These are phyloP conservation scores for Lobosporangium transversale DNA, from an alignment of 192 early-diverging fungal species.

Conservation along the genomic window DNA sequence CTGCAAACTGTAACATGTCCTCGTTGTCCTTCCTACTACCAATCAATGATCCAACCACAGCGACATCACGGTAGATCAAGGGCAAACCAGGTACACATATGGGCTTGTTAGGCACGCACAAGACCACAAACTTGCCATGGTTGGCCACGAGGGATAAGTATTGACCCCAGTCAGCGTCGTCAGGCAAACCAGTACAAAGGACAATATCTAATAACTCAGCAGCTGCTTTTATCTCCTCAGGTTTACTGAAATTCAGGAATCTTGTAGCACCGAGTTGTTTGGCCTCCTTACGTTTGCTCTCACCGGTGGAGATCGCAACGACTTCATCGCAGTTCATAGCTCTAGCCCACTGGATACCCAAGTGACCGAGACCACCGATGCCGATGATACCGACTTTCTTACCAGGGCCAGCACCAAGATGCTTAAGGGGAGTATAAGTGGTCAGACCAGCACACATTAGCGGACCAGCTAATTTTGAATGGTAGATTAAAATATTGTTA, in stretches of 20 bases:
- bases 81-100: conserved; percentile 51
- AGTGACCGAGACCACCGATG: conserved; percentile 75
- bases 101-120: conserved; percentile 70
- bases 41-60: conserved; percentile 73
- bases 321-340: conserved; percentile 61
- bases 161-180: conserved; percentile 57
- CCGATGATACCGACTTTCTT: conserved; percentile 69
- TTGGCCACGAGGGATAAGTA: conserved; percentile 61
- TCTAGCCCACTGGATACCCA: conserved; percentile 70
- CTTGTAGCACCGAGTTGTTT: conserved; percentile 66
- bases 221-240: conserved; percentile 28
- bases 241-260: conserved; percentile 54
- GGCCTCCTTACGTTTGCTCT: conserved; percentile 61
- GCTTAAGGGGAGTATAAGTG: conserved; percentile 64
- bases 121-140: conserved; percentile 70
- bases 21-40: conserved; percentile 64
- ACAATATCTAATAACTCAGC: conserved; percentile 45
- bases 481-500: too few species aligned
- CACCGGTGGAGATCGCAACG: conserved; percentile 59
- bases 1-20: conserved; percentile 77
- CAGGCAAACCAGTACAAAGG: conserved; percentile 45
- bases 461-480: conserved; percentile 73
- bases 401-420: conserved; percentile 54
- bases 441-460: conserved; percentile 88
- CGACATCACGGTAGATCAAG: conserved; percentile 60